Conservation (phyloP, 2,329 filamentous ascomycete genomes). For the Rhexocercosporidium sp. region DNA sequence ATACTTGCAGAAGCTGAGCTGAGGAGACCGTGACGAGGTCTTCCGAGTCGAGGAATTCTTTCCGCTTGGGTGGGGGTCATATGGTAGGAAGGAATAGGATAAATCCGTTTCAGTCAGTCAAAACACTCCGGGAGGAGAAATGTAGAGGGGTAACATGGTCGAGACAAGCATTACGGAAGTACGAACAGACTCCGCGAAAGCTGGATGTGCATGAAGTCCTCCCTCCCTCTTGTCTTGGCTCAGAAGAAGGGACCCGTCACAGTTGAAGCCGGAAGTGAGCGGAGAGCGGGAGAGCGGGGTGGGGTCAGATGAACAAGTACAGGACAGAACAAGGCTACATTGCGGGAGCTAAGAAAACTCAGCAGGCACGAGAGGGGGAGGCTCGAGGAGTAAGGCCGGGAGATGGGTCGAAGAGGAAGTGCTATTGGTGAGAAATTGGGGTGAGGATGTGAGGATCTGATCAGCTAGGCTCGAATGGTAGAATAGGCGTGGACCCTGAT, state of each 20-base stretch:
- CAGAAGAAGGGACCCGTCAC: conserved; percentile 1
- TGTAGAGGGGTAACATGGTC: conserved; percentile 8
- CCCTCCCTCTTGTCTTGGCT: neutral
- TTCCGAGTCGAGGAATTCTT: neutral
- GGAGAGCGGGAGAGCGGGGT: too few species aligned
- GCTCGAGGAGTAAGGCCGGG: conserved; percentile 7
- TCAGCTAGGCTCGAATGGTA: neutral
- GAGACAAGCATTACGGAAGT: conserved; percentile 15
- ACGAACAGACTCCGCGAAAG: conserved; percentile 13
- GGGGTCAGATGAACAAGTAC: conserved; percentile 1
- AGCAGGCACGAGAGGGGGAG: conserved; percentile 1
- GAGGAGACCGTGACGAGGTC: conserved; percentile 43
- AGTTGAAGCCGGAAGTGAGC: conserved; percentile 16
- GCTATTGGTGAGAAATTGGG: neutral
- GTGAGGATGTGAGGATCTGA: neutral
- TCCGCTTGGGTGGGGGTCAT: neutral
- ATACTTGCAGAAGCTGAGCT: conserved; percentile 89
- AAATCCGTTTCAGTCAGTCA: neutral
- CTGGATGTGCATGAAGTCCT: neutral
- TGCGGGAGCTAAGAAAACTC: conserved; percentile 20
- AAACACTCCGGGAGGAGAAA: neutral
- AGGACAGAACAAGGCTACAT: neutral
- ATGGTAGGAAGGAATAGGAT: conserved; percentile 1
- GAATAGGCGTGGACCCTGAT: neutral
- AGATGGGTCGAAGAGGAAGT: neutral